phyloP scores from a whole-genome alignment of 2,329 filamentous ascomycete genomes.

The Helotiales sp. region DNA sequence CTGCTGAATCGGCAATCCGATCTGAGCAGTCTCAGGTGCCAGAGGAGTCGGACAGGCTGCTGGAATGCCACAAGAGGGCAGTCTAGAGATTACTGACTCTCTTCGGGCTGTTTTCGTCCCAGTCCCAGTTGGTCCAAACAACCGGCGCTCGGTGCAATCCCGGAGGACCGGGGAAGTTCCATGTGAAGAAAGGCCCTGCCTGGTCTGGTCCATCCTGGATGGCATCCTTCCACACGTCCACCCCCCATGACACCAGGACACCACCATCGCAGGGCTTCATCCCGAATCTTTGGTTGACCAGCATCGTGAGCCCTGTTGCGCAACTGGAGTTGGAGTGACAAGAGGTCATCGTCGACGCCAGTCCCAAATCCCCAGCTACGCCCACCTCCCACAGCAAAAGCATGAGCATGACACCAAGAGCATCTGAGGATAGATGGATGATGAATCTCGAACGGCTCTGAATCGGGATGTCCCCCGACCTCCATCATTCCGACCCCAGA shows the following conservation, averaged over 20 bases:
- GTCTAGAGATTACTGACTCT: neutral
- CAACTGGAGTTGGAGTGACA: too few species aligned
- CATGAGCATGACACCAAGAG: neutral
- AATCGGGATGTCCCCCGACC: neutral
- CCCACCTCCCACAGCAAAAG: neutral
- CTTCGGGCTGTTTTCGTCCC: neutral
- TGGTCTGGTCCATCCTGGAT: neutral
- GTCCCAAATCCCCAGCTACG: slow-evolving; percentile 1
- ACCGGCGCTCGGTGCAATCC: slow-evolving; percentile 3
- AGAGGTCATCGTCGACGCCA: slow-evolving; percentile 2
- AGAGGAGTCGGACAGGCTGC: neutral
- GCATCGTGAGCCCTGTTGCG: slow-evolving; percentile 10
- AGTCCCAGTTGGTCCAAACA: neutral
- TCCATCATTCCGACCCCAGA: neutral
- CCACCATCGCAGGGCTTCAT: slow-evolving; percentile 20
- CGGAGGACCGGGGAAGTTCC: slow-evolving; percentile 13
- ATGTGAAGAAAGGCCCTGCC: neutral
- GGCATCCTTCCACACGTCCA: neutral
- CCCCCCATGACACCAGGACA: slow-evolving; percentile 3
- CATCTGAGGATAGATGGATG: neutral
- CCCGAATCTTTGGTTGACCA: slow-evolving; percentile 22
- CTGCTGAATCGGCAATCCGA: neutral
- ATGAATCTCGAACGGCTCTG: neutral
- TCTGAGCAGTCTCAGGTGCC: neutral
- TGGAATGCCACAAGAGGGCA: neutral